phyloP scores from a whole-genome alignment of 2,329 filamentous ascomycete genomes.

The Curvularia lunata region DNA sequence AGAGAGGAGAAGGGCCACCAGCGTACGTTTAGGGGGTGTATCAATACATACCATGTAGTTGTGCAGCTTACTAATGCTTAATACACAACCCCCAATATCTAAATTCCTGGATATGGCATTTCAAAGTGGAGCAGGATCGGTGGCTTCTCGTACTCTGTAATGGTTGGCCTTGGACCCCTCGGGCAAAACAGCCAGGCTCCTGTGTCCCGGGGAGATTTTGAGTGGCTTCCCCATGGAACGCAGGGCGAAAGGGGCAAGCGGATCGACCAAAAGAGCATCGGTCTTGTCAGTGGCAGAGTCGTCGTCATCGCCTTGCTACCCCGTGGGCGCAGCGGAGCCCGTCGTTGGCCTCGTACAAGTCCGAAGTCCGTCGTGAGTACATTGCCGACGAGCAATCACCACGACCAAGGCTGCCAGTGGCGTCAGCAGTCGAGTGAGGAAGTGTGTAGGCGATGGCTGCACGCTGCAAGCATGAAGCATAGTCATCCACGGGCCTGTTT shows the following conservation, averaged over 20 bases:
- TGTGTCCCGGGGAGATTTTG: background rate
- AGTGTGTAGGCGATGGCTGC: background rate
- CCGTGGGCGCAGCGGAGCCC: background rate
- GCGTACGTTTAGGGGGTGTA: slow-evolving; percentile 9
- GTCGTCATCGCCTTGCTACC: background rate
- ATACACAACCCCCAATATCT: background rate
- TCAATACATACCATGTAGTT: background rate
- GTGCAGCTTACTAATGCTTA: background rate
- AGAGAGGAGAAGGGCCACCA: slow-evolving; percentile 21
- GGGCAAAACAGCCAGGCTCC: background rate
- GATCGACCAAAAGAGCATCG: background rate
- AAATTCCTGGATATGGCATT: background rate
- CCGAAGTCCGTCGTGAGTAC: background rate
- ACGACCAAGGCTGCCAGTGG: background rate
- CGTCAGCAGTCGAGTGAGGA: background rate
- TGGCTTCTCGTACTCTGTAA: slow-evolving; percentile 5
- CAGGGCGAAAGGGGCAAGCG: background rate
- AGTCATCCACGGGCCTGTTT: slow-evolving; percentile 12
- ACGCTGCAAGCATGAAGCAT: background rate
- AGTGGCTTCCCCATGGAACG: background rate
- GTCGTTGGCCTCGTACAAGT: background rate
- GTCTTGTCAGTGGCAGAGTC: background rate
- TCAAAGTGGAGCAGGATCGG: background rate
- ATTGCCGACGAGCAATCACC: background rate
- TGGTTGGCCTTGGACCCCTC: background rate